A percentile compares a stretch with the other conserved stretches of the same genome.
Evolutionary conservation across 2,329 filamentous ascomycete genomes (phyloP).

Genomic region (Ophiostoma novo-ulmi): DNA sequence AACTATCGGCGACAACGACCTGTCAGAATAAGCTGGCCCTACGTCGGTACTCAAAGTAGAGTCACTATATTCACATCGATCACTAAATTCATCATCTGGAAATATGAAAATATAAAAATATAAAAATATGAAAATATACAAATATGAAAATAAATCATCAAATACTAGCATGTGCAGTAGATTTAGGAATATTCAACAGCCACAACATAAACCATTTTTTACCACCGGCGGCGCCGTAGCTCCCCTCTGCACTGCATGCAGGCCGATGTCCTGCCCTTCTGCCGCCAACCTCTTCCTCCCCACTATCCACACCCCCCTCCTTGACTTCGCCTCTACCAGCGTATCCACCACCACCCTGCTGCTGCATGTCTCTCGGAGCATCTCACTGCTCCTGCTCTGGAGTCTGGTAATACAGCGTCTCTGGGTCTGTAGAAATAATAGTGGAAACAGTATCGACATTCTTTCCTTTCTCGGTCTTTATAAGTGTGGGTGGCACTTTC

Average conservation of each 20-base stretch:
- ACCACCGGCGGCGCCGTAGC: constrained; percentile 11
- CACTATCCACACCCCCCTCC: constrained; percentile 20
- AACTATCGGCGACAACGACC: too few relatives aligned
- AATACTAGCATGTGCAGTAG: neutral
- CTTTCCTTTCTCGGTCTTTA: constrained; percentile 4
- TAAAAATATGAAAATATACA: too few relatives aligned
- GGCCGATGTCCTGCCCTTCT: constrained; percentile 10
- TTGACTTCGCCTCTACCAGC: constrained; percentile 21
- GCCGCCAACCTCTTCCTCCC: neutral
- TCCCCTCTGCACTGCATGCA: neutral
- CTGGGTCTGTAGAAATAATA: neutral
- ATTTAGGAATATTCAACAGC: too few relatives aligned
- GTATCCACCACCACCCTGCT: neutral
- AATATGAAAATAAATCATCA: neutral
- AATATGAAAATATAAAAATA: too few relatives aligned
- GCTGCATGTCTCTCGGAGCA: constrained; percentile 8
- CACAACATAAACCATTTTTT: neutral
- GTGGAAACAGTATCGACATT: neutral
- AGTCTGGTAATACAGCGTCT: neutral
- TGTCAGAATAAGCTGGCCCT: too few relatives aligned
- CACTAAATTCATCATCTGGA: too few relatives aligned
- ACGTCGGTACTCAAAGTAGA: too few relatives aligned
- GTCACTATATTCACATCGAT: too few relatives aligned
- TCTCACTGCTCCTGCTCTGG: neutral
- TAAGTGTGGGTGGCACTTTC: constrained; percentile 4